Evolutionary conservation across 2,329 filamentous ascomycete genomes (phyloP).

Genomic region (Dryadomyces quercus-mongolicae): DNA sequence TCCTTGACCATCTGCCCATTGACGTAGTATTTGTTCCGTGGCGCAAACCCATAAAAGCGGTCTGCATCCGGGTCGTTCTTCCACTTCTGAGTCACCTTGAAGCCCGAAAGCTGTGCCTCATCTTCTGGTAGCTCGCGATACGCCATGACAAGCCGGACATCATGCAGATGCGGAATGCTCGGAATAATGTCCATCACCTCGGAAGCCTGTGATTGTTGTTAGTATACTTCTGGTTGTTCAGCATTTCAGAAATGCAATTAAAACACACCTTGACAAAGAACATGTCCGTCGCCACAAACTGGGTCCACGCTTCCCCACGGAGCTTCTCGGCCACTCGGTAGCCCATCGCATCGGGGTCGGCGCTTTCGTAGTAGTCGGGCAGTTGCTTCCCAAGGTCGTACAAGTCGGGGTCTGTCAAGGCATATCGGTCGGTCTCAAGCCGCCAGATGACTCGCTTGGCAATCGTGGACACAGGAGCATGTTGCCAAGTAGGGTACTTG

Average conservation of each 20-base stretch:
- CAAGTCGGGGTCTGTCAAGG: slow-evolving; percentile 36
- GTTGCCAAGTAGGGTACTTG: slow-evolving; percentile 48
- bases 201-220: slow-evolving; percentile 33
- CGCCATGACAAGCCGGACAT: slow-evolving; percentile 41
- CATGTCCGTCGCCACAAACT: slow-evolving; percentile 46
- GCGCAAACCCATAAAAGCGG: slow-evolving; percentile 40
- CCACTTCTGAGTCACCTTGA: slow-evolving; percentile 39
- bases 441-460: slow-evolving; percentile 50
- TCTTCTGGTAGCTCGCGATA: slow-evolving; percentile 47
- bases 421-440: slow-evolving; percentile 43
- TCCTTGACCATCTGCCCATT: slow-evolving; percentile 43
- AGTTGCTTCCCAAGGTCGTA: slow-evolving; percentile 42
- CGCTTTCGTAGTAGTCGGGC: slow-evolving; percentile 35
- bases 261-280: slow-evolving; percentile 52
- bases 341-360: slow-evolving; percentile 30
- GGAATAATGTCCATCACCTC: slow-evolving; percentile 49
- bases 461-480: slow-evolving; percentile 35
- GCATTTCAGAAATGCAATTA: neutral
- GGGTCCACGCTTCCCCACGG: slow-evolving; percentile 35
- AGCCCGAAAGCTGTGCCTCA: slow-evolving; percentile 30
- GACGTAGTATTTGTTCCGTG: slow-evolving; percentile 44
- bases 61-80: slow-evolving; percentile 43
- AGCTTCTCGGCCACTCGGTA: slow-evolving; percentile 32
- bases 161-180: slow-evolving; percentile 44
- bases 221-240: slow-evolving; percentile 3